Evolutionary conservation across 2,329 filamentous ascomycete genomes (phyloP), one percentile per base, ranked within the genome.

Genomic region (Cercospora nicotianae): DNA sequence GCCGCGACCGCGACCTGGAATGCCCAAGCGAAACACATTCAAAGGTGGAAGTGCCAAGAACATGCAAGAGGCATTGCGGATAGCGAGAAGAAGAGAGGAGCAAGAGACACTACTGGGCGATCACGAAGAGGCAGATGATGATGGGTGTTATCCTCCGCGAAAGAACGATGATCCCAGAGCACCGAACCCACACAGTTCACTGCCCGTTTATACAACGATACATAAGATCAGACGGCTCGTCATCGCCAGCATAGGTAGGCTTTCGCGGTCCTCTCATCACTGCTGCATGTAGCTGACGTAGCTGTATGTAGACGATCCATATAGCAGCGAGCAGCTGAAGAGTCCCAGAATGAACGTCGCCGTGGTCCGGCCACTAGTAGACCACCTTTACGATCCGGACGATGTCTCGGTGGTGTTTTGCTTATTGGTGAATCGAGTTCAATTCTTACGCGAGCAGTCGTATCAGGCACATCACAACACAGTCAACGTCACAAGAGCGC

Each of bases 361-460:
- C 1, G 89, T 95, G 55, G 89, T 95, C 20, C 87, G 92, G 67
- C 92, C 92, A 0, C 81, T 95, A 28, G 91, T 95, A n/a, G 91
- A 95, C 77, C 90, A 92, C 77, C 85, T 94, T 8, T 95, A 93
- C 77, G 89, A 91, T 74, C 85, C 89, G 67, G 86, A 92, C 67
- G 92, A 95, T 81, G 89, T 94, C 45, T 94, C 91, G 1, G 89
- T 94, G 65, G 91, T 95, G 10, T 95, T 94, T 78, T 94, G 91
- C 77, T 81, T 96, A 68, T 85, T 96, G 23, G 91, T 95, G 72
- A 95, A 96, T 75, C 87, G 91, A 13, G 87, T 89, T 36, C 90
- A 93, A 75, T 95, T 95, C 74, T 83, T 94, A 26, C 86, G 90
- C 65, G 91, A 95, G 77, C 91, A 95, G 77, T 85, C 88, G 10